A percentile compares a stretch with the other conserved stretches of the same genome.
Conservation (phyloP, 192 early-diverging fungal genomes). For the Fimicolochytrium jonesii region DNA sequence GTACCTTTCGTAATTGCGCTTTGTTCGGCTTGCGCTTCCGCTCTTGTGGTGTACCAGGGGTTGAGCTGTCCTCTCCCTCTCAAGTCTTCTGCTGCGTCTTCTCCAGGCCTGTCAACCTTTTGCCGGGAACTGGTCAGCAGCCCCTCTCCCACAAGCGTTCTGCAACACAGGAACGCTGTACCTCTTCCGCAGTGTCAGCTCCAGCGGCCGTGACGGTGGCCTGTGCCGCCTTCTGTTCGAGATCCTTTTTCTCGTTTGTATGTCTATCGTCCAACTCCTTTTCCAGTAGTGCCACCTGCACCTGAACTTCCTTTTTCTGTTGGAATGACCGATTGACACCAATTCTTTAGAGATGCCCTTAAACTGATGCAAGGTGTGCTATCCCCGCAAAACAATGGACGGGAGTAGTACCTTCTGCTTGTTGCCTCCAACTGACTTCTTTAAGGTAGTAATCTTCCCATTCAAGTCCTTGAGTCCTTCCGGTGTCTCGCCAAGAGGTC, state of each 20-base stretch:
- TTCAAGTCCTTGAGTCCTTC: constrained; percentile 72
- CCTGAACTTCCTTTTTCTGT: constrained; percentile 79
- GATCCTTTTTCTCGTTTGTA: constrained; percentile 49
- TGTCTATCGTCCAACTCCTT: constrained; percentile 57
- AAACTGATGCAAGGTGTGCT: too few relatives aligned
- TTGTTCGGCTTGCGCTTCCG: constrained; percentile 35
- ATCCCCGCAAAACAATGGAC: too few relatives aligned
- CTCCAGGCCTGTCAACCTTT: too few relatives aligned
- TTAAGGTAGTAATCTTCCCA: constrained; percentile 64
- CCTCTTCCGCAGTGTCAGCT: neutral
- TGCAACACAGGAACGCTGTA: too few relatives aligned
- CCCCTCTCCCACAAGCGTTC: too few relatives aligned
- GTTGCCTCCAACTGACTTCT: constrained; percentile 74
- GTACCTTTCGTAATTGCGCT: constrained; percentile 33
- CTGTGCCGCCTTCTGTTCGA: constrained; percentile 19
- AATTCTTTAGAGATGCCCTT: too few relatives aligned
- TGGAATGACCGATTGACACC: too few relatives aligned
- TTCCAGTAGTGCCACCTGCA: constrained; percentile 67
- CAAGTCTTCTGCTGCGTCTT: too few relatives aligned
- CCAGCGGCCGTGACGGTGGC: neutral
- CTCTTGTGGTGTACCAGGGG: neutral
- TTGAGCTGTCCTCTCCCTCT: too few relatives aligned
- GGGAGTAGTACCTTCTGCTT: constrained; percentile 71
- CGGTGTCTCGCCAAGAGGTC: constrained; percentile 70
- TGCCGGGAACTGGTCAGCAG: too few relatives aligned